These are phyloP conservation scores for Aspergillus sergii DNA, from an alignment of 2,329 filamentous ascomycete genomes.

Conservation along the genomic window DNA sequence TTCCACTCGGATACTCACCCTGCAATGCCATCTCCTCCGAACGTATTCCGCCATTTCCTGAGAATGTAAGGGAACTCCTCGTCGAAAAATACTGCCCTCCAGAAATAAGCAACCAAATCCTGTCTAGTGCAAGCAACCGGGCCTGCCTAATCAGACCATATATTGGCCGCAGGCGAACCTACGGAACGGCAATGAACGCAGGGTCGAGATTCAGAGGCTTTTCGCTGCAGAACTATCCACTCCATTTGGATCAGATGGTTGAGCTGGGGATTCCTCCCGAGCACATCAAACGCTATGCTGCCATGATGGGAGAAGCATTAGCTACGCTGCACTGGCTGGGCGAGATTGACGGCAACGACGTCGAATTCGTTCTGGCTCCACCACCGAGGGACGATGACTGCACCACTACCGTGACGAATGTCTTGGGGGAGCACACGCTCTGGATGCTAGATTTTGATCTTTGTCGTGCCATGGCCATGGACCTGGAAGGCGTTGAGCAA, in stretches of 20 bases:
- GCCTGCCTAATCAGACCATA: neutral
- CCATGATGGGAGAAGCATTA: slow-evolving; percentile 53
- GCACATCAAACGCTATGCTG: slow-evolving; percentile 39
- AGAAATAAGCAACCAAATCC: slow-evolving; percentile 26
- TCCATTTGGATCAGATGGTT: slow-evolving; percentile 56
- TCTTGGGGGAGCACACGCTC: slow-evolving; percentile 39
- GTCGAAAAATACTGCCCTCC: slow-evolving; percentile 38
- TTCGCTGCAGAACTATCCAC: slow-evolving; percentile 52
- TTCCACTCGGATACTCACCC: slow-evolving; percentile 30
- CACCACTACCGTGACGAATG: slow-evolving; percentile 7
- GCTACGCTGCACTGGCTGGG: slow-evolving; percentile 55
- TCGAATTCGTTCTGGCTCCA: slow-evolving; percentile 57
- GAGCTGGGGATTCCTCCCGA: slow-evolving; percentile 38
- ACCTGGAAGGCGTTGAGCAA: slow-evolving; percentile 43
- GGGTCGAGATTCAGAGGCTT: slow-evolving; percentile 30
- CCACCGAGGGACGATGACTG: neutral
- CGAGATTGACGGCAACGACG: slow-evolving; percentile 54
- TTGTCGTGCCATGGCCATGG: slow-evolving; percentile 40
- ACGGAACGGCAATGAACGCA: neutral
- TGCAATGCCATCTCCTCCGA: slow-evolving; percentile 40
- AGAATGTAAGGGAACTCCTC: slow-evolving; percentile 29
- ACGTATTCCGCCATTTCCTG: slow-evolving; percentile 37
- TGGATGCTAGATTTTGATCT: slow-evolving; percentile 56
- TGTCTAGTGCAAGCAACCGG: slow-evolving; percentile 35
- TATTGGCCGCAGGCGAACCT: neutral